Evolutionary conservation across 139 green algal species (phyloP).

Genomic region (Chlorella sp.): DNA sequence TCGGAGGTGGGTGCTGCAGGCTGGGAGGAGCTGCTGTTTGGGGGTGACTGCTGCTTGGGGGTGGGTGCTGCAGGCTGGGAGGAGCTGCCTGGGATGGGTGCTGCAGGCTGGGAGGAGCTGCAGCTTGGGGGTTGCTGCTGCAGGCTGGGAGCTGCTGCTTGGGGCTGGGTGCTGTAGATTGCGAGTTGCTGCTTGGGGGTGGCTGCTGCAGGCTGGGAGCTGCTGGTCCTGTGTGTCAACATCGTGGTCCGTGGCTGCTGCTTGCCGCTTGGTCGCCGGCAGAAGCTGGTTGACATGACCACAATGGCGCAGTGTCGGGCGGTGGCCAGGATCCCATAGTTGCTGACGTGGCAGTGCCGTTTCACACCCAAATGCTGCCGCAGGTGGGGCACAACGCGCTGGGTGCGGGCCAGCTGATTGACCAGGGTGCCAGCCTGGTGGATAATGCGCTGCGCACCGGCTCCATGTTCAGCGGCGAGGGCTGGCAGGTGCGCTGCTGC

Average conservation of each 20-base stretch:
- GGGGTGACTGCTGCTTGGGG: too few species aligned
- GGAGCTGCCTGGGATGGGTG: not conserved
- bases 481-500: slow-evolving; percentile 34
- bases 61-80: too few species aligned
- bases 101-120: not conserved
- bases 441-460: slow-evolving; percentile 88
- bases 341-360: not conserved
- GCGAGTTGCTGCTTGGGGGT: too few species aligned
- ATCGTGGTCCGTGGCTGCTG: not conserved
- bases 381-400: slow-evolving; percentile 97
- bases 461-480: slow-evolving; percentile 72
- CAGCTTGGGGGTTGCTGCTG: not conserved
- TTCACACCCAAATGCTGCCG: not conserved
- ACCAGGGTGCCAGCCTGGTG: slow-evolving; percentile 93
- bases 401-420: slow-evolving; percentile 88
- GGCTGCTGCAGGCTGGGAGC: too few species aligned
- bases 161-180: not conserved
- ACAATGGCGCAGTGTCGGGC: not conserved
- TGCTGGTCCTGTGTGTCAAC: too few species aligned
- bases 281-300: not conserved
- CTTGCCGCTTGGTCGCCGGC: not conserved
- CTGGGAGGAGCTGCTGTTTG: too few species aligned
- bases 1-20: slow-evolving; percentile 12
- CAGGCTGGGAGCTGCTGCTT: not conserved
- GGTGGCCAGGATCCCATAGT: not conserved